Conservation (phyloP, 495 filamentous ascomycete species). For the Hypomontagnella submonticulosa region DNA sequence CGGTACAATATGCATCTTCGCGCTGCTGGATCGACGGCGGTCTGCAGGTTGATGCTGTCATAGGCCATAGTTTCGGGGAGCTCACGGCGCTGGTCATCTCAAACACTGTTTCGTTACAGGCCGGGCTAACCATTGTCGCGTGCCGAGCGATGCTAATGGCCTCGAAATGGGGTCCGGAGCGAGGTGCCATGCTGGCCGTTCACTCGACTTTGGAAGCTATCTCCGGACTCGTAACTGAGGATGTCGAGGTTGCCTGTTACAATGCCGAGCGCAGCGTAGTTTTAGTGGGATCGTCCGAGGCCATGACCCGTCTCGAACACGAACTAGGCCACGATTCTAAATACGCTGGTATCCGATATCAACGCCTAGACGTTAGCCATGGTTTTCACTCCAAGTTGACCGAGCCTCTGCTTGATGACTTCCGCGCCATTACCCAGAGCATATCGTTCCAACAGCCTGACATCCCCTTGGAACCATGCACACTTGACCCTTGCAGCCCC, state of each 20-base stretch:
- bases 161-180: conserved; percentile 56
- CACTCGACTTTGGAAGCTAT: too few species aligned
- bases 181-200: conserved; percentile 58
- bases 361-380: conserved; percentile 51
- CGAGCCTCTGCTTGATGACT: conserved; percentile 42
- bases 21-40: conserved; percentile 58
- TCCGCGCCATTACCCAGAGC: conserved; percentile 25
- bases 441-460: conserved; percentile 41
- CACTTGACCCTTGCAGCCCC: neutral
- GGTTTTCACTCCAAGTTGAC: conserved; percentile 54
- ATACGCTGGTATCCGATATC: neutral
- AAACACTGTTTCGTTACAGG: conserved; percentile 4
- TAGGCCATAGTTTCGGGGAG: conserved; percentile 63
- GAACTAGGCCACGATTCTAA: conserved; percentile 10
- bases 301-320: conserved; percentile 36
- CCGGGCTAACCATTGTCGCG: conserved; percentile 50
- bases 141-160: conserved; percentile 55
- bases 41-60: conserved; percentile 43
- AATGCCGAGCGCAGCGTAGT: conserved; percentile 44
- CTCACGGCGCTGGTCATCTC: conserved; percentile 52
- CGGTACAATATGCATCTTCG: conserved; percentile 56
- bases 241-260: conserved; percentile 54
- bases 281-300: conserved; percentile 33
- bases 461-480: conserved; percentile 46
- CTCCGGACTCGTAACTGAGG: too few species aligned